Conservation (phyloP, 2,329 filamentous ascomycete species). For the Coleophoma crateriformis region DNA sequence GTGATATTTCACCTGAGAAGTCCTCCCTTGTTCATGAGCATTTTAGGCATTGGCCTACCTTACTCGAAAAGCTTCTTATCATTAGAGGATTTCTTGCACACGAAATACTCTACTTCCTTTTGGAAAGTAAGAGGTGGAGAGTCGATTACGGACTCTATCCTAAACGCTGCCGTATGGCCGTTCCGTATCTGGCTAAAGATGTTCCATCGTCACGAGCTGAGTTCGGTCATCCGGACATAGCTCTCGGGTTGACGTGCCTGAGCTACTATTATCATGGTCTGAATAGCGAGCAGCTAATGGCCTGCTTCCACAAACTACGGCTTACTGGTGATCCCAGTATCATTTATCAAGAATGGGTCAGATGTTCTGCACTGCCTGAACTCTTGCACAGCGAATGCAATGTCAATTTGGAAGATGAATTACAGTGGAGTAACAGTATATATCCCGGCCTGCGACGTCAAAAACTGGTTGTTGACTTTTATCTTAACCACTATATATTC, state of each 20-base stretch:
- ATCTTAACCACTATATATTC: conserved; percentile 50
- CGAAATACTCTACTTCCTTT: conserved; percentile 38
- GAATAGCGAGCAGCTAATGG: conserved; percentile 37
- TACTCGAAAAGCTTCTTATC: no score
- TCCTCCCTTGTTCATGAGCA: no score
- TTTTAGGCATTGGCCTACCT: no score
- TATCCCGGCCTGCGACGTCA: conserved; percentile 45
- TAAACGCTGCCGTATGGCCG: conserved; percentile 50
- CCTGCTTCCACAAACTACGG: conserved; percentile 40
- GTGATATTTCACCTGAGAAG: no score
- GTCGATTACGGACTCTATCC: conserved; percentile 56
- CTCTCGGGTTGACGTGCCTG: conserved; percentile 58
- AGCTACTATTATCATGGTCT: conserved; percentile 62
- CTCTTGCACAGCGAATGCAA: conserved; percentile 35
- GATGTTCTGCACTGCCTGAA: conserved; percentile 23
- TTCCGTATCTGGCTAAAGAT: conserved; percentile 63
- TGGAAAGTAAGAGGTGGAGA: conserved; percentile 50
- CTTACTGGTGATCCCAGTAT: conserved; percentile 42
- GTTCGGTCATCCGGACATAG: conserved; percentile 62
- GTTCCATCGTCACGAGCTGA: conserved; percentile 56
- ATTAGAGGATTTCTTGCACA: conserved; percentile 46
- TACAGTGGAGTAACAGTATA: conserved; percentile 45
- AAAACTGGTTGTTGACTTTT: conserved; percentile 56
- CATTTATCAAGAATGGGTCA: conserved; percentile 46
- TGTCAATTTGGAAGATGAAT: conserved; percentile 52